Base-by-base conservation (phyloP, 768 basidiomycete genomes). In the Neoboletus subvelutipes region DNA sequence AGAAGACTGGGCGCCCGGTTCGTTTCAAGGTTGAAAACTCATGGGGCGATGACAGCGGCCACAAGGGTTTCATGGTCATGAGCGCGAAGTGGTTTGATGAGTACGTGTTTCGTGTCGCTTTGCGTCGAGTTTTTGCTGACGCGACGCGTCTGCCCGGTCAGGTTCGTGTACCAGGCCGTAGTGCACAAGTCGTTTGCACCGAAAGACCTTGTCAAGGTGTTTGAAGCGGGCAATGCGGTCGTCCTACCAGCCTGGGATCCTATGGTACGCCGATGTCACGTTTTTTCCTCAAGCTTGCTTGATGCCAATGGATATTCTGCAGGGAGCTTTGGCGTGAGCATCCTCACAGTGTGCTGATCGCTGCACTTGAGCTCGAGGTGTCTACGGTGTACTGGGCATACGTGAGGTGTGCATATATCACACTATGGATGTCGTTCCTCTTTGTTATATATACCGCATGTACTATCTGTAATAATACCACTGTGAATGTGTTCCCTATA, bases 1-100 rank as follows among this genome's bases (percentile, higher is more conserved):
- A 76, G 13, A 75, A 70, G 53, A 68, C 71, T 3, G 92, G 92
- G 51, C 83, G 82, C 55, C 87, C 94, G 0, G 73, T 95, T 20
- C 82, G 93, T n/a, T 98, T 93, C 82, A 92, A 93, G 74, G 92
- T 98, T 20, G 96, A 98, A 79, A 98, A 98, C 76, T 90, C 87
- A 4, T 98, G 96, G 96, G 90, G 92, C 17, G 84, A 86, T 28
- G 75, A 75, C 0, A 80, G 78, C 0, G 89, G 94, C 26, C 79
- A 93, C 62, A 86, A 93, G 63, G 95, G 95, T 7, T 95, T 85
- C 74, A 92, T 90, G 75, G 84, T 96, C 65, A 95, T 96, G 93
- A 91, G 86, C 48, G 90, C 92, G 62, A 77, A 76, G 42, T 98
- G 96, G 95, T 98, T 98, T 73, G 86, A 88, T 54, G 79, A 98